Percentiles rank a stretch among this genome's conserved stretches.
phyloP scores from a whole-genome alignment of 495 filamentous ascomycete genomes.

The Xylaria intraflava region DNA sequence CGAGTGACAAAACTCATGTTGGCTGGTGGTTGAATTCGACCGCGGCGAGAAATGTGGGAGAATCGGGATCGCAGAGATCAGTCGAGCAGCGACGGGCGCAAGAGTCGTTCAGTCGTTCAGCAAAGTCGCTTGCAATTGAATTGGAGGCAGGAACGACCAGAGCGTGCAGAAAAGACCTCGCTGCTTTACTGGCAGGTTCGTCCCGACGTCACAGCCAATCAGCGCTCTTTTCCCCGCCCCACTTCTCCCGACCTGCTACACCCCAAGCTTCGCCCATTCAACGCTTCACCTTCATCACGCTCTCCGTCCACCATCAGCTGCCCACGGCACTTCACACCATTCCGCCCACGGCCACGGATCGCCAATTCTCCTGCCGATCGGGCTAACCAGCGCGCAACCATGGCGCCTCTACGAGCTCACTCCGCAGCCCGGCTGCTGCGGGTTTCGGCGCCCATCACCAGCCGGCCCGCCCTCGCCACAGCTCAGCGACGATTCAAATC shows the following conservation, averaged over 20 bases:
- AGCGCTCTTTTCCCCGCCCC: conserved; percentile 4
- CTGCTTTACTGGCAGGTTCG: conserved; percentile 6
- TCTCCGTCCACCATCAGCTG: neutral
- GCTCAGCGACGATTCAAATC: conserved; percentile 43
- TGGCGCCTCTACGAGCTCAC: conserved; percentile 37
- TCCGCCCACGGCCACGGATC: conserved; percentile 2
- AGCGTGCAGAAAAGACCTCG: conserved; percentile 33
- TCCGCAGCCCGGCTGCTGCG: conserved; percentile 41
- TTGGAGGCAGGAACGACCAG: conserved; percentile 13
- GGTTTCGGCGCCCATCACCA: conserved; percentile 28
- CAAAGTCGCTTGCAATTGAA: conserved; percentile 12
- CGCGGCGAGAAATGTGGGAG: conserved; percentile 16
- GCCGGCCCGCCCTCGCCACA: conserved; percentile 30
- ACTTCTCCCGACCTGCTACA: conserved; percentile 1
- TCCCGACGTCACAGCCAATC: conserved; percentile 25
- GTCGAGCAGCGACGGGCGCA: conserved; percentile 18
- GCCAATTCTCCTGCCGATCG: conserved; percentile 6
- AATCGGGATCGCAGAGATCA: conserved; percentile 15
- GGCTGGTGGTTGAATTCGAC: conserved; percentile 31
- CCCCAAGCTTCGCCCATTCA: conserved; percentile 5
- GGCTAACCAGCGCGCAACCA: conserved; percentile 1
- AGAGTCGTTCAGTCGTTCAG: conserved; percentile 16
- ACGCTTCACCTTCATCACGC: conserved; percentile 3
- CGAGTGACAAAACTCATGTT: conserved; percentile 87
- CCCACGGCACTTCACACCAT: neutral